These are phyloP conservation scores for Comarum palustre DNA, from an alignment of 306 rosid species.

Conservation along the genomic window DNA sequence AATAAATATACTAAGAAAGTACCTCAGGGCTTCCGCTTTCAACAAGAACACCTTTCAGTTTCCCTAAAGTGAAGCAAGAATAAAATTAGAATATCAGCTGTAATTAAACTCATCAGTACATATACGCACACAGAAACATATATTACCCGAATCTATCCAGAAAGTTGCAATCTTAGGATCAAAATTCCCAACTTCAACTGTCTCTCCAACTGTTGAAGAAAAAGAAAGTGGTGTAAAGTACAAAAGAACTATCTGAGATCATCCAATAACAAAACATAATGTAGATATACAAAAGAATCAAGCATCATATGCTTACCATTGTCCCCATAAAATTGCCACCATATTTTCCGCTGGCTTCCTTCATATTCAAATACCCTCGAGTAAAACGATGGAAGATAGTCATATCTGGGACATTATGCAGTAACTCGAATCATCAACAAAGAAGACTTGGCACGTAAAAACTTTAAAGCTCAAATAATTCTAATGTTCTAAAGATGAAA, in stretches of 20 bases:
- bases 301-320: constrained; percentile 46
- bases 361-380: constrained; percentile 91
- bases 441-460: constrained; percentile 15
- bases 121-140: neutral
- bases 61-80: constrained; percentile 44
- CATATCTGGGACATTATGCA: constrained; percentile 52
- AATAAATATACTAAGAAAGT: constrained; percentile 1
- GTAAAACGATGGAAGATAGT: constrained; percentile 91
- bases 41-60: constrained; percentile 85
- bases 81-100: constrained; percentile 17
- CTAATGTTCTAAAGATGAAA: neutral
- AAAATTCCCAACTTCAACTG: constrained; percentile 83
- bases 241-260: neutral
- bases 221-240: constrained; percentile 11
- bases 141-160: constrained; percentile 86
- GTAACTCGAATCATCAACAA: constrained; percentile 14
- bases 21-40: constrained; percentile 96
- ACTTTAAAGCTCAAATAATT: neutral
- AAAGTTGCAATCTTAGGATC: constrained; percentile 92
- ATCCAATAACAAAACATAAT: neutral
- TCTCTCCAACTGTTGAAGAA: constrained; percentile 75
- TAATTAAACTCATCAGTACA: constrained; percentile 17
- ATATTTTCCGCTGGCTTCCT: constrained; percentile 82
- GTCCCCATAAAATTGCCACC: constrained; percentile 98
- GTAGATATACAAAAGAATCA: neutral